These are phyloP conservation scores for Aspergillus egyptiacus DNA, from an alignment of 495 filamentous ascomycete genomes.

Conservation along the genomic window DNA sequence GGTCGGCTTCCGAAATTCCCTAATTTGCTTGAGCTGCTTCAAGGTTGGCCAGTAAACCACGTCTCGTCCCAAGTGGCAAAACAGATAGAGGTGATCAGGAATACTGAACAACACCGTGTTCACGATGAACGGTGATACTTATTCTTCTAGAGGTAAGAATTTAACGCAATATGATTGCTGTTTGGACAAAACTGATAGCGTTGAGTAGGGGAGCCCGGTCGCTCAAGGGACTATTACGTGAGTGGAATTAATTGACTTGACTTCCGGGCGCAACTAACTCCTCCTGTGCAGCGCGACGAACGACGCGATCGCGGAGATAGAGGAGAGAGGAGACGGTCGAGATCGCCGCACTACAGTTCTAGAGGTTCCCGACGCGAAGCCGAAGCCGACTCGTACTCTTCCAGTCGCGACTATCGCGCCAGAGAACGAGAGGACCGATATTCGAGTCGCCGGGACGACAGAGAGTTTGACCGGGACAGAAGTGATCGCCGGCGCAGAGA, in stretches of 20 bases:
- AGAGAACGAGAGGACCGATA: conserved; percentile 88
- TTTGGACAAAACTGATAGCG: conserved; percentile 16
- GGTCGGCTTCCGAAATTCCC: background rate
- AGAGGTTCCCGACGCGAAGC: conserved; percentile 56
- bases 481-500: conserved; percentile 56
- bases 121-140: conserved; percentile 84
- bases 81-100: conserved; percentile 4
- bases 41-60: conserved; percentile 1
- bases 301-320: conserved; percentile 44
- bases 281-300: conserved; percentile 45
- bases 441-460: conserved; percentile 54
- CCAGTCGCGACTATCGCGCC: conserved; percentile 83
- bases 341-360: conserved; percentile 64
- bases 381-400: conserved; percentile 83
- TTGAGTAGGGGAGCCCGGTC: conserved; percentile 51
- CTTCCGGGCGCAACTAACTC: background rate
- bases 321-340: conserved; percentile 62
- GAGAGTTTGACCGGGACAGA: conserved; percentile 69
- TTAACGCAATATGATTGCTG: background rate
- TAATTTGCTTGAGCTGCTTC: background rate
- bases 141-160: conserved; percentile 68
- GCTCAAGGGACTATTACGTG: conserved; percentile 71
- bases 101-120: conserved; percentile 17
- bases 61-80: background rate
- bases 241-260: conserved; percentile 21